These are phyloP conservation scores for Tuber magnatum DNA, from an alignment of 495 filamentous ascomycete species.

Conservation along the genomic window DNA sequence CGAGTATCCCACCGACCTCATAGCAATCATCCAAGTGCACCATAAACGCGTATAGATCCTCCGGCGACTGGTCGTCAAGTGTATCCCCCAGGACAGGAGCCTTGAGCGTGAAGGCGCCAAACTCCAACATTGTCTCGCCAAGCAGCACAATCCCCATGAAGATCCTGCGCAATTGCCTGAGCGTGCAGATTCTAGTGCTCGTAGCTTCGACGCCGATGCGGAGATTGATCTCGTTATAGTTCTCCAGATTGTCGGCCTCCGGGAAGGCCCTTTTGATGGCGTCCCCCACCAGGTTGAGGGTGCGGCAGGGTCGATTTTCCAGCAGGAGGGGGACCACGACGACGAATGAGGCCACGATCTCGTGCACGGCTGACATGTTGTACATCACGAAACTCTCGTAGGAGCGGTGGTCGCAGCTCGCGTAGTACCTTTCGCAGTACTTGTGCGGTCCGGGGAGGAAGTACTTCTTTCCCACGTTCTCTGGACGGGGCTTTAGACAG, in stretches of 20 bases:
- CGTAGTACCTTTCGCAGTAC: background rate
- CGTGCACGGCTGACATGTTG: background rate
- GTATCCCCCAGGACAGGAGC: background rate
- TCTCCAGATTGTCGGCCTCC: background rate
- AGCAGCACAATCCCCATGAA: background rate
- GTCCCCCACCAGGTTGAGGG: background rate
- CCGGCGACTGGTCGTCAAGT: background rate
- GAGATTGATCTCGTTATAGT: background rate
- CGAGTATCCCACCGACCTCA: background rate
- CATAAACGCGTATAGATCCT: background rate
- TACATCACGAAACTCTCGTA: background rate
- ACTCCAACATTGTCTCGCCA: background rate
- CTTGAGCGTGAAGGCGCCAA: background rate
- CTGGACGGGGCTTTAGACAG: background rate
- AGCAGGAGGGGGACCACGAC: background rate
- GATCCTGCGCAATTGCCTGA: background rate
- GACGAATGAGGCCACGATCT: background rate
- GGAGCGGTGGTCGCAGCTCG: background rate
- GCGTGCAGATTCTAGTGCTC: background rate
- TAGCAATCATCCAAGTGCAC: background rate
- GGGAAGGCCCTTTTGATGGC: background rate
- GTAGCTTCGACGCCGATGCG: background rate
- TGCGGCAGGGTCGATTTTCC: background rate
- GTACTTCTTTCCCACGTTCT: background rate
- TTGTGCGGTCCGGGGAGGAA: background rate